Percentiles rank a stretch among this genome's conserved stretches.
Evolutionary conservation across 495 filamentous ascomycete species (phyloP).

Genomic region (Neurospora cerealis): DNA sequence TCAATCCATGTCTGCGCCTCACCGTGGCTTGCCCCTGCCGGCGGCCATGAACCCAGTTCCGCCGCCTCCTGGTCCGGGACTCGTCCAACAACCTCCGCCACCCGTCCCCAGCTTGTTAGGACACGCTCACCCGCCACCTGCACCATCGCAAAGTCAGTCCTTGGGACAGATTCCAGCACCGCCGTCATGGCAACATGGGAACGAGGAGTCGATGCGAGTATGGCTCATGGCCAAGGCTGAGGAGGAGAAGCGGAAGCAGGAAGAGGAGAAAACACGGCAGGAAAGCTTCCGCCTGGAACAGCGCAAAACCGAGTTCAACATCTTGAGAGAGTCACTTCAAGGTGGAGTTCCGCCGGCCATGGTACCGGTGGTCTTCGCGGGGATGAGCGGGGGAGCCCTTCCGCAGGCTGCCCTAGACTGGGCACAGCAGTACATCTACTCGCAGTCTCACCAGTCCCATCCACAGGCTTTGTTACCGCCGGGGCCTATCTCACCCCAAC

Average conservation of each 20-base stretch:
- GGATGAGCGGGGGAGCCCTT: conserved; percentile 58
- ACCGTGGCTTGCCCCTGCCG: conserved; percentile 66
- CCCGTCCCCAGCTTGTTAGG: conserved; percentile 18
- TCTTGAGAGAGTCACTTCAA: conserved; percentile 69
- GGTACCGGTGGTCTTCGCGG: conserved; percentile 83
- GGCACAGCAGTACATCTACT: conserved; percentile 59
- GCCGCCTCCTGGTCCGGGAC: conserved; percentile 23
- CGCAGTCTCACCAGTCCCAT: conserved; percentile 40
- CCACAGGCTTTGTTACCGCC: conserved; percentile 43
- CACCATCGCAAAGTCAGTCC: conserved; percentile 27
- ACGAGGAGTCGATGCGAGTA: conserved; percentile 70
- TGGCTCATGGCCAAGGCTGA: conserved; percentile 79
- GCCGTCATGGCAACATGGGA: conserved; percentile 60
- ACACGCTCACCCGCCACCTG: conserved; percentile 28
- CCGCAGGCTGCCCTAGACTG: conserved; percentile 53
- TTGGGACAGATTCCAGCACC: conserved; percentile 56
- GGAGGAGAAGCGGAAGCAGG: conserved; percentile 78
- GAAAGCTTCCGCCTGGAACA: conserved; percentile 69
- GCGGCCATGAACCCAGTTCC: conserved; percentile 59
- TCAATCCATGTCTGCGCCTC: conserved; percentile 58
- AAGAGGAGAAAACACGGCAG: conserved; percentile 82
- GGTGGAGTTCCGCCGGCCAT: conserved; percentile 78
- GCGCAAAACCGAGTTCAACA: conserved; percentile 67
- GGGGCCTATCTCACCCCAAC: conserved; percentile 34
- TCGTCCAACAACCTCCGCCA: conserved; percentile 9